phyloP scores from a whole-genome alignment of 371 early-diverging fungal species.

The Mucor mucedo region DNA sequence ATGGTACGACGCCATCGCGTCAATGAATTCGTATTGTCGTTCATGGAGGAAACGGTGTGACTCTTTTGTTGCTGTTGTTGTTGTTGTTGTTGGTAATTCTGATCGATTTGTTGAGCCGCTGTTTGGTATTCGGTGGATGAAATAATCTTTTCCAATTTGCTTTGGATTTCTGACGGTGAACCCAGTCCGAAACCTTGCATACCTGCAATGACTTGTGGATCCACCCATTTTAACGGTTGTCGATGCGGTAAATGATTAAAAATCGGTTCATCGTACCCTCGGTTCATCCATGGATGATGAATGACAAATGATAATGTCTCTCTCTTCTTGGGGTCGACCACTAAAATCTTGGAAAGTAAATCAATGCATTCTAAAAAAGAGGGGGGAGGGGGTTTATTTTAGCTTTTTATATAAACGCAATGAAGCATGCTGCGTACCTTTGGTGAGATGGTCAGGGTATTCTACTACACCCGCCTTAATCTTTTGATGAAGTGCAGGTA shows the following conservation, averaged over 20 bases:
- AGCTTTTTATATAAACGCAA: not conserved
- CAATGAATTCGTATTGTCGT: slow-evolving; percentile 1
- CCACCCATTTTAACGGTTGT: slow-evolving; percentile 33
- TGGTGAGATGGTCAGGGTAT: slow-evolving; percentile 52
- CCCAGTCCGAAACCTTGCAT: slow-evolving; percentile 57
- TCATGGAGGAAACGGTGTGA: not conserved
- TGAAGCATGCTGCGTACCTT: slow-evolving; percentile 39
- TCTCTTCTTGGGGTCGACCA: slow-evolving; percentile 64
- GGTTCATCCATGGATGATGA: slow-evolving; percentile 78
- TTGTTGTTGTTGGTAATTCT: slow-evolving; percentile 18
- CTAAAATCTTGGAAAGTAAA: slow-evolving; percentile 71
- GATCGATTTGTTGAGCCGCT: slow-evolving; percentile 37
- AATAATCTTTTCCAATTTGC: slow-evolving; percentile 36
- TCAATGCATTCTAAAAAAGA: slow-evolving; percentile 61
- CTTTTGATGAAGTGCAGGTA: slow-evolving; percentile 67
- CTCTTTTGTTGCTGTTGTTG: slow-evolving; percentile 1
- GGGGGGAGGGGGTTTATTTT: not conserved
- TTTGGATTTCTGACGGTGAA: slow-evolving; percentile 33
- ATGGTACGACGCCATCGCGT: slow-evolving; percentile 14
- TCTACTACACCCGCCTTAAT: slow-evolving; percentile 62
- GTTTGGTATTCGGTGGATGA: slow-evolving; percentile 38
- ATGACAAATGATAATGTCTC: slow-evolving; percentile 63
- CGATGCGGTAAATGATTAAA: slow-evolving; percentile 46
- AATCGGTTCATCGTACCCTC: slow-evolving; percentile 58
- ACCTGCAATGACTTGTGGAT: slow-evolving; percentile 39